These are phyloP conservation scores for Straminergon stramineum DNA, from an alignment of 225 moss, liverwort and hornwort genomes.

Conservation along the genomic window DNA sequence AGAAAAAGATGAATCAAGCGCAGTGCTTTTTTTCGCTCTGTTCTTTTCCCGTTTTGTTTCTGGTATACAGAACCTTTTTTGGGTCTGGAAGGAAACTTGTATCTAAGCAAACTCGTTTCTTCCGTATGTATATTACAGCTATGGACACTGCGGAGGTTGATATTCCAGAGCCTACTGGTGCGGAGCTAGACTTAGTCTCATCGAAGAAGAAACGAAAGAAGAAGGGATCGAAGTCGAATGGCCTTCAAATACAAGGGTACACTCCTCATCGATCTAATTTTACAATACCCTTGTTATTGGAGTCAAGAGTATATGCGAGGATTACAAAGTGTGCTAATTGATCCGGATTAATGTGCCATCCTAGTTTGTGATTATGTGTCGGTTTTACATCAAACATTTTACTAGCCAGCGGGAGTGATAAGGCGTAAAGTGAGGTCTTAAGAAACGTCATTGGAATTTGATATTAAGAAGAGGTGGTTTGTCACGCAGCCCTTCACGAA, in stretches of 20 bases:
- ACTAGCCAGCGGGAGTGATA: not conserved
- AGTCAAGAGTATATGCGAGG: not conserved
- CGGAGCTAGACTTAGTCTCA: conserved; percentile 29
- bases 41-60: not conserved
- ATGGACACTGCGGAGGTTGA: conserved; percentile 67
- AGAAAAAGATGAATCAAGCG: not conserved
- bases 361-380: not conserved
- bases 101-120: not conserved
- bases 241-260: conserved; percentile 38
- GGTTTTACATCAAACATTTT: not conserved
- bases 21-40: not conserved
- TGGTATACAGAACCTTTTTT: not conserved
- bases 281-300: not conserved
- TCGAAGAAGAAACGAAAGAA: conserved; percentile 38
- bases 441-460: not conserved
- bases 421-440: not conserved
- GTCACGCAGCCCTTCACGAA: not conserved
- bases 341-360: not conserved
- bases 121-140: conserved; percentile 3
- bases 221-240: conserved; percentile 11
- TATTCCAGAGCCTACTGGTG: conserved; percentile 47
- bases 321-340: not conserved
- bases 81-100: not conserved
- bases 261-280: not conserved
- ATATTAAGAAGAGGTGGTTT: not conserved